These are phyloP conservation scores for Annulohypoxylon bovei DNA, from an alignment of 495 filamentous ascomycete genomes.

Conservation along the genomic window DNA sequence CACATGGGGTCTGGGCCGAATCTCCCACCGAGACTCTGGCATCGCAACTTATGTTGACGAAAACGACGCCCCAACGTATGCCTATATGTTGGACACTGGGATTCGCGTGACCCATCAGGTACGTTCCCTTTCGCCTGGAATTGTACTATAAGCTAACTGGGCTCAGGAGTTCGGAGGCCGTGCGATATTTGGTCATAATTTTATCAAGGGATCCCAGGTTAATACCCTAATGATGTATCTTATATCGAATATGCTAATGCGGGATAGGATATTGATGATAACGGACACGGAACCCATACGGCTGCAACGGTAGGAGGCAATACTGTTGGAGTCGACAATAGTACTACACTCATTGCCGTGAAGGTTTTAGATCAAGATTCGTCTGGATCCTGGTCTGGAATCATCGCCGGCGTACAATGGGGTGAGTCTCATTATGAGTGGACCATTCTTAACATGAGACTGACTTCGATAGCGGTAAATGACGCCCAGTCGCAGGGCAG, in stretches of 20 bases:
- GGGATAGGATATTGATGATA: conserved; percentile 51
- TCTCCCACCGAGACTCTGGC: conserved; percentile 58
- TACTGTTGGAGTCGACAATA: conserved; percentile 67
- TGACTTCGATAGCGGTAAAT: conserved; percentile 40
- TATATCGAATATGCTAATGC: neutral
- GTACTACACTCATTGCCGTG: conserved; percentile 64
- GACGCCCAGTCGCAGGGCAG: conserved; percentile 46
- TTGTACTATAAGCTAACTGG: conserved; percentile 7
- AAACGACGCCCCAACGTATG: conserved; percentile 52
- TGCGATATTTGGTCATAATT: conserved; percentile 60
- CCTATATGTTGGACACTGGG: conserved; percentile 67
- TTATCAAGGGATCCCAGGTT: conserved; percentile 44
- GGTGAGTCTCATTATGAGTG: conserved; percentile 27
- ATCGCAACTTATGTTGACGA: conserved; percentile 62
- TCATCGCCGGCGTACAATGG: conserved; percentile 63
- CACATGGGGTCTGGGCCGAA: conserved; percentile 66
- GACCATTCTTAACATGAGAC: neutral
- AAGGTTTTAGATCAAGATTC: conserved; percentile 62
- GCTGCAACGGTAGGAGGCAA: conserved; percentile 64
- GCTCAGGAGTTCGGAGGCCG: conserved; percentile 60
- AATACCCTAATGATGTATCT: neutral
- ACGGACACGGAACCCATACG: conserved; percentile 68
- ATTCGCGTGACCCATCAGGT: conserved; percentile 58
- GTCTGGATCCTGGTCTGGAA: conserved; percentile 51
- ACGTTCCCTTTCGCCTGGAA: neutral